Evolutionary conservation across 2,329 filamentous ascomycete genomes (phyloP).

Genomic region (Clonostachys solani): DNA sequence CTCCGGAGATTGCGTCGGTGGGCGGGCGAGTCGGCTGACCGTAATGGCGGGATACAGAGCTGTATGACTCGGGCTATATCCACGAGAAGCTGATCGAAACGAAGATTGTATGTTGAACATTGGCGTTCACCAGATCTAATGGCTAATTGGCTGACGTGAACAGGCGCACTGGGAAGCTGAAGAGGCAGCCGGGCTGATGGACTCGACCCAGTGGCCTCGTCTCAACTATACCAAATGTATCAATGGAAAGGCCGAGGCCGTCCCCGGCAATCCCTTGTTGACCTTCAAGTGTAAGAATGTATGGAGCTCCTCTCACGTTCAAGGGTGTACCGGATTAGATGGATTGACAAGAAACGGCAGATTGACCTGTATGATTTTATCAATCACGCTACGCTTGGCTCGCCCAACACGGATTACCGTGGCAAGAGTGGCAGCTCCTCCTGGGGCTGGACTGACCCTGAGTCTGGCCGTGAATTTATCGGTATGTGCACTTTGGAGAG

Average conservation of each 20-base stretch:
- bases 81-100: slow-evolving; percentile 11
- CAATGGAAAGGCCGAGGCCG: slow-evolving; percentile 12
- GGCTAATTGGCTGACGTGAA: neutral
- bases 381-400: slow-evolving; percentile 45
- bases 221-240: slow-evolving; percentile 15
- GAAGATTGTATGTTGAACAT: slow-evolving; percentile 6
- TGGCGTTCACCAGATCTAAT: neutral
- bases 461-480: slow-evolving; percentile 21
- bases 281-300: slow-evolving; percentile 15
- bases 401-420: slow-evolving; percentile 16
- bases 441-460: slow-evolving; percentile 36
- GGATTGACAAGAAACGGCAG: neutral
- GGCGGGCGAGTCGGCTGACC: neutral
- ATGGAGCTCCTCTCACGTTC: neutral
- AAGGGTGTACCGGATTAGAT: neutral
- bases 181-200: slow-evolving; percentile 13
- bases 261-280: slow-evolving; percentile 12
- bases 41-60: slow-evolving; percentile 2
- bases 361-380: slow-evolving; percentile 51
- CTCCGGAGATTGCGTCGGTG: neutral
- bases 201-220: slow-evolving; percentile 13
- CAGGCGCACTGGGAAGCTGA: slow-evolving; percentile 11
- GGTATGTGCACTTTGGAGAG: neutral
- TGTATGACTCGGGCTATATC: slow-evolving; percentile 13
- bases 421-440: slow-evolving; percentile 17